Percentiles rank a stretch among this genome's conserved stretches.
phyloP scores from a whole-genome alignment of 768 basidiomycete species.

The Lactifluus rugatus region DNA sequence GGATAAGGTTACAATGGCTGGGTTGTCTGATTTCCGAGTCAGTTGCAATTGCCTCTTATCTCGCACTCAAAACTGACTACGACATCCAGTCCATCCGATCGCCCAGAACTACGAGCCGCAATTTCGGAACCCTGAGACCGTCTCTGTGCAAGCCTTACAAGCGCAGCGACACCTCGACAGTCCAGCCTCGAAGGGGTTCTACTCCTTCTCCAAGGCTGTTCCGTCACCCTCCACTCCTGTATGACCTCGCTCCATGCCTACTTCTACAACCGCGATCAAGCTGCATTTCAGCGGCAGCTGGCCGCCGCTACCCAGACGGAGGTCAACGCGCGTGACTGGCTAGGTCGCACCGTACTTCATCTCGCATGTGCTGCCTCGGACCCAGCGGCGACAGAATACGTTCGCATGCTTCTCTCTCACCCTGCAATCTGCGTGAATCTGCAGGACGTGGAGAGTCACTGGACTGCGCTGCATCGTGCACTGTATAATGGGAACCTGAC shows the following conservation, averaged over 20 bases:
- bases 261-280: slow-evolving; percentile 60
- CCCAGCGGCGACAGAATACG: slow-evolving; percentile 55
- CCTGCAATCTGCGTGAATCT: slow-evolving; percentile 72
- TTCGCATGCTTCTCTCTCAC: slow-evolving; percentile 64
- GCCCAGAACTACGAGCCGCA: neutral
- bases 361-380: slow-evolving; percentile 56
- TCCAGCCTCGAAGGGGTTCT: neutral
- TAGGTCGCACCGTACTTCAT: slow-evolving; percentile 75
- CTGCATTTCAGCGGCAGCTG: slow-evolving; percentile 68
- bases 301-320: slow-evolving; percentile 30
- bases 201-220: slow-evolving; percentile 1
- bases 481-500: slow-evolving; percentile 71
- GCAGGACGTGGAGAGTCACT: slow-evolving; percentile 73
- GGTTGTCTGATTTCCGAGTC: no score
- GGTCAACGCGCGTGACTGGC: slow-evolving; percentile 61
- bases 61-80: no score
- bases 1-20: no score
- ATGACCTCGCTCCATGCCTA: slow-evolving; percentile 79
- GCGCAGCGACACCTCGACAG: neutral
- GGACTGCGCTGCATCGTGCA: slow-evolving; percentile 86
- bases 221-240: slow-evolving; percentile 25
- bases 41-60: no score
- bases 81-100: no score
- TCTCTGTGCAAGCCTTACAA: neutral
- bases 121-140: neutral